Base-by-base conservation (phyloP, 2,329 filamentous ascomycete species). In the Xylariomycetidae sp. region DNA sequence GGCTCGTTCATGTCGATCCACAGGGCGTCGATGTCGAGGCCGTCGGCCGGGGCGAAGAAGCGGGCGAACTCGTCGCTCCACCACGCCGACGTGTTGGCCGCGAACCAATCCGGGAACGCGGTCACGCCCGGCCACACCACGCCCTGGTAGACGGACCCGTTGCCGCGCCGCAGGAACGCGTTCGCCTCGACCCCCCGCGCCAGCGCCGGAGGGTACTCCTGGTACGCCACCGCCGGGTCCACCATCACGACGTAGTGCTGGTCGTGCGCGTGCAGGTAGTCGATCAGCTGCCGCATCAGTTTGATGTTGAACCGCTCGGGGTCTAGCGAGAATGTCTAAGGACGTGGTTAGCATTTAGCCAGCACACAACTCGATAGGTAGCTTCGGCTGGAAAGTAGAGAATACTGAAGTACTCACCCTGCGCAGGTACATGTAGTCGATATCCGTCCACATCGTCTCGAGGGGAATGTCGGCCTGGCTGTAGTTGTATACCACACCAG, bases 191-290 rank as follows among this genome's bases (percentile, higher is more conserved):
- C 52, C 5, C 68, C 68, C 3, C 56, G 55, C 9, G 63, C 49
- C 25, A 67, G 60, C 1, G 64, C 48, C 0, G 35, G 40, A 0
- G 59, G 54, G 37, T 63, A 67, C 42, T 76, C 65, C 16, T 59
- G 59, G 39, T 71, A 70, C 22, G 71, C 66, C 13, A 70, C 65
- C 1, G 76, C 76, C 3, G 82, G 81, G 45, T 92, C 85, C 1
- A 90, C 81, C 76, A 92, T 92, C 29, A 89, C 61, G 19, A 86
- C 71, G 43, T 85, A 85, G 29, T 82, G 72, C 53, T 87, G 82
- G 25, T 82, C 59, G 35, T 77, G 70, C 6, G 60, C 55, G 48
- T 88, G 83, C 0, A 92, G 68, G 15, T 81, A 74, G 22, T 72
- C 63, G 15, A 82, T 77, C 2, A 88, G 60, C 44, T 82, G 71